Evolutionary conservation across 2,329 filamentous ascomycete genomes (phyloP).

Genomic region (Seiridium cupressi): DNA sequence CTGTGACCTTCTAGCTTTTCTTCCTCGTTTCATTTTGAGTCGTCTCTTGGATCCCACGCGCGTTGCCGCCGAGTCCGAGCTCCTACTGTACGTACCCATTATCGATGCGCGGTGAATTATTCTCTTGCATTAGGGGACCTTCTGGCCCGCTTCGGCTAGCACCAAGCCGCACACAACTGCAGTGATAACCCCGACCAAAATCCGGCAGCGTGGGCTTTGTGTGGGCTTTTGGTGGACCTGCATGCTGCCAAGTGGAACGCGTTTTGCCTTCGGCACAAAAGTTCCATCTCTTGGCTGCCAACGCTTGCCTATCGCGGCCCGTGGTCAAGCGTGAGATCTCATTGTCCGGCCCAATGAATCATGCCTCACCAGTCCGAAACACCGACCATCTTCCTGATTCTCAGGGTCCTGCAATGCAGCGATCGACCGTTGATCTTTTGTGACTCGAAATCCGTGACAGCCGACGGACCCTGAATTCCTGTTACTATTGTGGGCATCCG

Average conservation of each 20-base stretch:
- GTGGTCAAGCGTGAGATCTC: not conserved
- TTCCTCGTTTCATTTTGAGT: not conserved
- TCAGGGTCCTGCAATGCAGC: too few species aligned
- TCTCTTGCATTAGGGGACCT: not conserved
- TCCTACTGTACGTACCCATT: not conserved
- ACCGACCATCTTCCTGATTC: not conserved
- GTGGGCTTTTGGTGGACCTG: not conserved
- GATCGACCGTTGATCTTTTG: too few species aligned
- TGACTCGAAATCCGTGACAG: too few species aligned
- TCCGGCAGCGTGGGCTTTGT: not conserved
- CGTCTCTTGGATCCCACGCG: not conserved
- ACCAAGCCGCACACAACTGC: not conserved
- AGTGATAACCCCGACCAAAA: not conserved
- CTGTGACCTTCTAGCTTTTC: not conserved
- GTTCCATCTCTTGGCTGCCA: not conserved
- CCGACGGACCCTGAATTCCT: too few species aligned
- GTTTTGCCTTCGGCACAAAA: not conserved
- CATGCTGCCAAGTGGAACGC: not conserved
- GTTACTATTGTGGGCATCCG: too few species aligned
- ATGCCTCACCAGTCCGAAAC: not conserved
- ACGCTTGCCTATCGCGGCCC: not conserved
- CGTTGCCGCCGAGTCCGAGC: too few species aligned
- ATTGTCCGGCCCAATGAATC: not conserved
- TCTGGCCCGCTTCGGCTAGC: not conserved
- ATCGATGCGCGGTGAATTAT: not conserved